A percentile compares a stretch with the other conserved stretches of the same genome.
Conservation (phyloP, 805 yeast genomes). For the Kodamaea nitidulidarum region DNA sequence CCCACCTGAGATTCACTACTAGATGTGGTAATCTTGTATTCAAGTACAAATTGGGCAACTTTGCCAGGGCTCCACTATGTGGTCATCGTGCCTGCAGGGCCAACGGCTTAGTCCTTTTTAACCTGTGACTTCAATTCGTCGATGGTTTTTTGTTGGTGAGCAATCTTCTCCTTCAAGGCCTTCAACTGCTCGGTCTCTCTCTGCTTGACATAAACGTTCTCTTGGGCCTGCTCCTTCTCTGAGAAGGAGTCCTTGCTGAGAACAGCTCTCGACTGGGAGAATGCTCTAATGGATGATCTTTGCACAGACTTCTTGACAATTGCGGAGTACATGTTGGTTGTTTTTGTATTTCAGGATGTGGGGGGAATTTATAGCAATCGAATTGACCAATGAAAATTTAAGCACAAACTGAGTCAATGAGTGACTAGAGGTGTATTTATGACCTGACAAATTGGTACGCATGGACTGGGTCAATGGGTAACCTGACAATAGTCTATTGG, state of each 20-base stretch:
- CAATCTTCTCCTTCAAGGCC: slow-evolving; percentile 68
- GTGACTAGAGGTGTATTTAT: no score
- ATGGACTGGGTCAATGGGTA: no score
- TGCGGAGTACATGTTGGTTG: slow-evolving; percentile 19
- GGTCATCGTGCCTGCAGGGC: no score
- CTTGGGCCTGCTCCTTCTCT: slow-evolving; percentile 92
- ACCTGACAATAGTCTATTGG: no score
- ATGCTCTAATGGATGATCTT: slow-evolving; percentile 25
- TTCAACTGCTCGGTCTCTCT: slow-evolving; percentile 87
- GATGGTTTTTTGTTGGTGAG: slow-evolving; percentile 64
- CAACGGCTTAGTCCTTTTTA: slow-evolving; percentile 20
- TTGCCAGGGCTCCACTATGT: background rate
- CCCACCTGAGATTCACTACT: slow-evolving; percentile 5
- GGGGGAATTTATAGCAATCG: slow-evolving; percentile 1
- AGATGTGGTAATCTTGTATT: slow-evolving; percentile 4
- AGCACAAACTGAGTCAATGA: no score
- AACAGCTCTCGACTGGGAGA: slow-evolving; percentile 28
- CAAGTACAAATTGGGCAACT: background rate
- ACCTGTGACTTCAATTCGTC: slow-evolving; percentile 48
- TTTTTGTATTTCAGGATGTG: background rate
- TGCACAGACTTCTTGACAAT: slow-evolving; percentile 20
- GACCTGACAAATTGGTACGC: no score
- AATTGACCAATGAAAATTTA: background rate
- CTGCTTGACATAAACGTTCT: slow-evolving; percentile 77
- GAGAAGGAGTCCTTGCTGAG: slow-evolving; percentile 32